Evolutionary conservation across 202 grass and related monocot species (phyloP), one percentile per base, ranked within the genome.

Genomic region (Zizania palustris): DNA sequence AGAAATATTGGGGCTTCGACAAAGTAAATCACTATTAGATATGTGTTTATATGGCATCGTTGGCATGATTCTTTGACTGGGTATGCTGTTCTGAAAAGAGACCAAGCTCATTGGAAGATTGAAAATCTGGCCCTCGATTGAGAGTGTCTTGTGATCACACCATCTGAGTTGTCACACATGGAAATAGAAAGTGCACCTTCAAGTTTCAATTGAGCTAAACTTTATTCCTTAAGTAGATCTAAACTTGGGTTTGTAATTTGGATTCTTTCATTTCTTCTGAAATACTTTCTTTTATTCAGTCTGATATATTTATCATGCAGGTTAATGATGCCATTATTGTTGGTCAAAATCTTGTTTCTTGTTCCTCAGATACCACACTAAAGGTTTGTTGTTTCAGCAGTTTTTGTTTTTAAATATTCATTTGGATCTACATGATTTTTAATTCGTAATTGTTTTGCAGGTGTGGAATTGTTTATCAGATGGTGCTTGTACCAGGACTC

Each of bases 291-390:
- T 7, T 85, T 55, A 13, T 64, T 85, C 75, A 82, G 66, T 36
- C 71, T 38, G 73, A 43, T 83, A 46, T 58, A 28, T 45, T 85
- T 81, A 33, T 83, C 75, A 43, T 79, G 82, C 80, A 99, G 96
- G 92, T 99, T 79, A 99, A 95, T 80, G 92, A 99, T 99, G 85
- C 89, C 28, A 85, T 99, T 79, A 64, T 95, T 60, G 83, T 91
- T 82, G 89, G 89, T 58, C 84, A 89, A 60, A 90, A 83, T 82
- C 91, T 99, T 59, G 96, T 99, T 82, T 99, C 96, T 54, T 99
- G 92, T 85, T 99, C 96, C 48, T 99, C 96, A 78, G 92, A 99
- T 64, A 87, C 91, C 46, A 99, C 96, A 18, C 18, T 99, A 73
- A 99, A 99, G 96, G 96, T 95, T 75, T 63, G 28, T 28, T 66